Percentiles rank a stretch among this genome's conserved stretches.
phyloP scores from a whole-genome alignment of 2,329 filamentous ascomycete genomes.

The Torrubiella hemipterigena region DNA sequence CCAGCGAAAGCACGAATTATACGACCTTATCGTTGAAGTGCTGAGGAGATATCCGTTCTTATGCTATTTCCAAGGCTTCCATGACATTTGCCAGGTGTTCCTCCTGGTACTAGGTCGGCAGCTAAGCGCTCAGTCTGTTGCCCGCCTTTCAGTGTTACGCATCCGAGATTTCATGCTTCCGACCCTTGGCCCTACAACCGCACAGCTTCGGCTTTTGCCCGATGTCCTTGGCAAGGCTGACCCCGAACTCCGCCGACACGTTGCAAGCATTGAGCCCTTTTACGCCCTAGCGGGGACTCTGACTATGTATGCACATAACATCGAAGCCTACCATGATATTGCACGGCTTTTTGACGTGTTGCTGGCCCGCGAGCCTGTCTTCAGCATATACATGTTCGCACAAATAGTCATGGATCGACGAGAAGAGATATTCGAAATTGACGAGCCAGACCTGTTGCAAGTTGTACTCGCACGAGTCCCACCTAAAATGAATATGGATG shows the following conservation, averaged over 20 bases:
- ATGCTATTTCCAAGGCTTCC: constrained; percentile 96
- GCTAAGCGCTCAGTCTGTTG: constrained; percentile 50
- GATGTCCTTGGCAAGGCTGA: constrained; percentile 67
- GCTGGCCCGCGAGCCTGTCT: constrained; percentile 74
- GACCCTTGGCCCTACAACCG: constrained; percentile 65
- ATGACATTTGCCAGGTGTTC: constrained; percentile 95
- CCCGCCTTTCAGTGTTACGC: constrained; percentile 75
- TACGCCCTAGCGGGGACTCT: constrained; percentile 89
- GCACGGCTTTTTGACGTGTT: constrained; percentile 86
- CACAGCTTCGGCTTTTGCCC: constrained; percentile 79
- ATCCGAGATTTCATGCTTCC: constrained; percentile 98
- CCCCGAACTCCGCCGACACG: constrained; percentile 57
- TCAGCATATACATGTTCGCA: constrained; percentile 84
- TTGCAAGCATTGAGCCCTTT: constrained; percentile 72
- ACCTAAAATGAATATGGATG: constrained; percentile 66
- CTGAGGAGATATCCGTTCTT: constrained; percentile 73
- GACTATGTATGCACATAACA: constrained; percentile 94
- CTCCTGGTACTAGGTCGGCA: constrained; percentile 66
- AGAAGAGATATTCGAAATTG: constrained; percentile 77
- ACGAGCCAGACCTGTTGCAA: constrained; percentile 89
- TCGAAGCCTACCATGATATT: constrained; percentile 81
- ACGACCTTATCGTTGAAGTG: constrained; percentile 65
- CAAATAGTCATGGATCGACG: constrained; percentile 74
- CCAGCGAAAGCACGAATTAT: constrained; percentile 63
- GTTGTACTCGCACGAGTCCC: constrained; percentile 80